phyloP scores from a whole-genome alignment of 1,284 basidiomycete genomes.

The Ganoderma boninense region DNA sequence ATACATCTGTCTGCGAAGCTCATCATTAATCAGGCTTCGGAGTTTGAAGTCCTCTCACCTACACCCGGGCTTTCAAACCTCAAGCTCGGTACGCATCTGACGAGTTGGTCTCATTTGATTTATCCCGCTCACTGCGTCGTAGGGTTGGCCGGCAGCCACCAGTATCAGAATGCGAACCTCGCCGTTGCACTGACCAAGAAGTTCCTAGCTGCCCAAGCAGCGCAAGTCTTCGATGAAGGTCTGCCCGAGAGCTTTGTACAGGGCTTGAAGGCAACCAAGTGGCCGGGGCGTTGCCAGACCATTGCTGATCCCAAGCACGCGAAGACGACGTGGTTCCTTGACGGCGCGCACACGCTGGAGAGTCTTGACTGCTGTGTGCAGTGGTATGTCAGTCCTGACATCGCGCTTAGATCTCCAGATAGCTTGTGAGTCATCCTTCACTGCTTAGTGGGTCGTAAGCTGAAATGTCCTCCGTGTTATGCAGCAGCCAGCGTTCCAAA shows the following conservation, averaged over 20 bases:
- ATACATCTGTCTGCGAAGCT: conserved; percentile 10
- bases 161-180: conserved; percentile 89
- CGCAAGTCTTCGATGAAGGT: conserved; percentile 37
- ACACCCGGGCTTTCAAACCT: conserved; percentile 57
- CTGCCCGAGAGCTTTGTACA: conserved; percentile 64
- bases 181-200: conserved; percentile 80
- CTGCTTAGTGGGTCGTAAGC: neutral
- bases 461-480: neutral
- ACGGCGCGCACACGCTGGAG: conserved; percentile 96
- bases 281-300: conserved; percentile 98
- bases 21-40: conserved; percentile 44
- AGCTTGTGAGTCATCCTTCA: conserved; percentile 28
- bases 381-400: conserved; percentile 79
- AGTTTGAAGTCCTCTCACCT: conserved; percentile 66
- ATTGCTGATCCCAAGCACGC: conserved; percentile 65
- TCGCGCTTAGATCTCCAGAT: conserved; percentile 48
- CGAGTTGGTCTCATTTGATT: neutral
- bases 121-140: neutral
- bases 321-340: conserved; percentile 85
- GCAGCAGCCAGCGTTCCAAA: conserved; percentile 43
- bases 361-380: conserved; percentile 87
- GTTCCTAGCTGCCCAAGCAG: conserved; percentile 65
- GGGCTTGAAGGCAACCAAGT: conserved; percentile 78
- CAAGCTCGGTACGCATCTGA: conserved; percentile 67
- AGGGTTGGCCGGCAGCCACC: conserved; percentile 92